A percentile compares a stretch with the other conserved stretches of the same genome.
Evolutionary conservation across 768 basidiomycete genomes (phyloP).

Genomic region (Xanthoconium stramineum): DNA sequence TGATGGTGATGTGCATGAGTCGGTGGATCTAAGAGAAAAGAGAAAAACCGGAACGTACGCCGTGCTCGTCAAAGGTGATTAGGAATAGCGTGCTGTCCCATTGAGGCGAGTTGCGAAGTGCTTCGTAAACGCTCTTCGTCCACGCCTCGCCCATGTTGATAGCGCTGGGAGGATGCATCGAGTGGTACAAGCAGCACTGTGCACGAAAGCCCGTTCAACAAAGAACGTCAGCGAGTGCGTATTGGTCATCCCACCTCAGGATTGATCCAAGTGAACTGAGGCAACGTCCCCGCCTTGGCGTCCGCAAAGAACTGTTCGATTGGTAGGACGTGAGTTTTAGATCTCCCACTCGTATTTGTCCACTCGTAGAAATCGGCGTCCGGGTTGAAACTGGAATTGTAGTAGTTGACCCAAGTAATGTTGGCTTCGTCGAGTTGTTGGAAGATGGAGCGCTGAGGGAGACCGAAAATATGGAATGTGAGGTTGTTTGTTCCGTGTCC

Average conservation of each 20-base stretch:
- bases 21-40: background rate
- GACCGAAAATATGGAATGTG: constrained; percentile 16
- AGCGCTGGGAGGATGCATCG: constrained; percentile 28
- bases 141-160: constrained; percentile 25
- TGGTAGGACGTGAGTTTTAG: constrained; percentile 13
- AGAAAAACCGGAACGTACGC: constrained; percentile 8
- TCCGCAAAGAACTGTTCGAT: constrained; percentile 19
- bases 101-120: constrained; percentile 23
- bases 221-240: background rate
- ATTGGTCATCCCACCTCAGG: constrained; percentile 18
- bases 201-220: background rate
- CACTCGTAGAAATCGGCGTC: constrained; percentile 23
- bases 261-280: constrained; percentile 27
- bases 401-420: constrained; percentile 24
- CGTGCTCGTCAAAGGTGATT: constrained; percentile 27
- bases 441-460: constrained; percentile 27
- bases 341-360: constrained; percentile 17
- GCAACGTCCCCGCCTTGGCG: constrained; percentile 21
- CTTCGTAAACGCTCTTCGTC: constrained; percentile 23
- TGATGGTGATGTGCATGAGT: background rate
- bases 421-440: constrained; percentile 27
- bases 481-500: constrained; percentile 21
- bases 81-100: constrained; percentile 21
- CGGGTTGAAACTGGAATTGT: constrained; percentile 27
- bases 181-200: constrained; percentile 24